Evolutionary conservation across 495 filamentous ascomycete genomes (phyloP).

Genomic region (Aspergillus ellipticus): DNA sequence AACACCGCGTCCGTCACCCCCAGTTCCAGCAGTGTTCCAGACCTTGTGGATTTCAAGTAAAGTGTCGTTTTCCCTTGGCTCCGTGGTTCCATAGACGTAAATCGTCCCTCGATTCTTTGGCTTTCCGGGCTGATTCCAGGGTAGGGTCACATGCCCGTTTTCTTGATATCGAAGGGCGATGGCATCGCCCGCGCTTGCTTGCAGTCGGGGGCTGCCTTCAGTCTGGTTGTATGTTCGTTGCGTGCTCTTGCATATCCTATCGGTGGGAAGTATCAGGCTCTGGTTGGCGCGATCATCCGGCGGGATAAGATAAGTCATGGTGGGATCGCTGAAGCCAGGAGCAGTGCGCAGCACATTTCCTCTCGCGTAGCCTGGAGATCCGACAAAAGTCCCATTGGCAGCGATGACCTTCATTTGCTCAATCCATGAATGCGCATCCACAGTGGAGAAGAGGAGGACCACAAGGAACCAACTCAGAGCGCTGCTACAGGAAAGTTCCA

Average conservation of each 20-base stretch:
- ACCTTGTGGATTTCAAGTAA: conserved; percentile 63
- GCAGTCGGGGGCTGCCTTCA: conserved; percentile 55
- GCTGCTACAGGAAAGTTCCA: background rate
- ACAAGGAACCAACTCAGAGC: conserved; percentile 20
- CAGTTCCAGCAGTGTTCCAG: conserved; percentile 74
- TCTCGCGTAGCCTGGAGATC: conserved; percentile 63
- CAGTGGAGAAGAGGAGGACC: conserved; percentile 31
- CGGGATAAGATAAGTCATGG: conserved; percentile 53
- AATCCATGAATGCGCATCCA: conserved; percentile 71
- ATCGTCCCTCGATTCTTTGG: conserved; percentile 69
- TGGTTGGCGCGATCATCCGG: conserved; percentile 32
- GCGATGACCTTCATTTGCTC: conserved; percentile 68
- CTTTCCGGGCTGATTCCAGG: conserved; percentile 55
- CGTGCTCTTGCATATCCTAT: conserved; percentile 51
- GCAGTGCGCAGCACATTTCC: conserved; percentile 51
- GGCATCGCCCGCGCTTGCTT: conserved; percentile 62
- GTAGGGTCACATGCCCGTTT: conserved; percentile 81
- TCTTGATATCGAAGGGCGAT: conserved; percentile 76
- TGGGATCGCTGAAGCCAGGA: conserved; percentile 46
- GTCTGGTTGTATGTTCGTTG: conserved; percentile 54
- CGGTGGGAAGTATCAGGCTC: conserved; percentile 19
- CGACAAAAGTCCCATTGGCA: conserved; percentile 69
- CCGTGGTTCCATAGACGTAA: conserved; percentile 77
- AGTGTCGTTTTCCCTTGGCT: conserved; percentile 57
- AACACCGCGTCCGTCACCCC: conserved; percentile 68